Evolutionary conservation across 257 asterid species (phyloP).

Genomic region (Nicotiana attenuata): DNA sequence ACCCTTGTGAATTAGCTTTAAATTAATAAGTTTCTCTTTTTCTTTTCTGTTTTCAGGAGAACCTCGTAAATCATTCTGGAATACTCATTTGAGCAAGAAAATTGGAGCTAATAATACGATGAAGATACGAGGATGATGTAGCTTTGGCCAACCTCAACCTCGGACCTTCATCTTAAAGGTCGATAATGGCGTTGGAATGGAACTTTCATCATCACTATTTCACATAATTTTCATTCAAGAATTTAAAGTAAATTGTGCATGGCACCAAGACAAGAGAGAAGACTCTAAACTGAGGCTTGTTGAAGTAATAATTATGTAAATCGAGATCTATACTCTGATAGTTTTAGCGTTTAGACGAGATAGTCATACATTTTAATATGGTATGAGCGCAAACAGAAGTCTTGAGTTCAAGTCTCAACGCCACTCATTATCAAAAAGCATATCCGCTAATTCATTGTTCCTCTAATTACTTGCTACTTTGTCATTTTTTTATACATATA

Average conservation of each 20-base stretch:
- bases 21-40: not conserved
- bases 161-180: slow-evolving; percentile 37
- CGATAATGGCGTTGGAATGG: not conserved
- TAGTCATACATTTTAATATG: no score
- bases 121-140: slow-evolving; percentile 17
- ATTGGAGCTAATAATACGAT: not conserved
- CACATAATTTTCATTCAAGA: not conserved
- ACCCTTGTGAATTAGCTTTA: not conserved
- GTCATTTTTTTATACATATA: no score
- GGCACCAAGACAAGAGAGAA: not conserved
- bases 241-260: not conserved
- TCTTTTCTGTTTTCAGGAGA: slow-evolving; percentile 17
- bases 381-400: no score
- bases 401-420: no score
- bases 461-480: no score
- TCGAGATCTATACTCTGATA: no score
- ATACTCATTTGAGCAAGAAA: slow-evolving; percentile 64
- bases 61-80: slow-evolving; percentile 21
- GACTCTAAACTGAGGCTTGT: not conserved
- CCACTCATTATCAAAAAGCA: no score
- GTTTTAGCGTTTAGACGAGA: no score
- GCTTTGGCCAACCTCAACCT: slow-evolving; percentile 27
- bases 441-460: no score
- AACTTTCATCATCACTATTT: not conserved
- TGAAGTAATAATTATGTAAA: no score